Evolutionary conservation across 2,329 filamentous ascomycete genomes (phyloP), one percentile per base, ranked within the genome.

Genomic region (Diaporthe aspalathi): DNA sequence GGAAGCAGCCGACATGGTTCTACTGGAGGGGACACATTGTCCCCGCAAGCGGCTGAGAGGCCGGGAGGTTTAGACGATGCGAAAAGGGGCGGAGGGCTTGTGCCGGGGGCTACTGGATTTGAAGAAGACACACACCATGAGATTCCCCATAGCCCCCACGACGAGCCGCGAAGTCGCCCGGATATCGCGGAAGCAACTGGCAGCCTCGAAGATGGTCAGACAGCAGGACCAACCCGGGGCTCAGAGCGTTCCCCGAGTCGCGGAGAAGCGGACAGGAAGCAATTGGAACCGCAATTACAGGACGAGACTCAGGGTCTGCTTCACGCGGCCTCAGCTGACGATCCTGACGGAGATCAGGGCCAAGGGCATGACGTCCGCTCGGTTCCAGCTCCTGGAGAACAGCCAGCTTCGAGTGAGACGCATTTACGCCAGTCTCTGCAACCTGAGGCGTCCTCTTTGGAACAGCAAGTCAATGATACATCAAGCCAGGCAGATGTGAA

Each of bases 21-120:
- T 11, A 12, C 60, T 14, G 43, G 60, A 50, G 60, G n/a, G n/a
- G 60, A 50, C n/a, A n/a, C n/a, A 22, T 50, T 65, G 60, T 50
- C 45, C 1, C n/a, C 29, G n/a, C 45, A 22, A 12, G 45, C 45
- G n/a, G 45, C 29, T 4, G 60, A 65, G 45, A 45, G 60, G 4
- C 14, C 20, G 3, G 45, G 14, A 27, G 45, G 22, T 32, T 27
- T 29, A 14, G 1, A 12, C 7, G 14, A 12, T 27, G 43, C 24
- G 29, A 45, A 22, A 5, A 35, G 16, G 22, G 29, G 16, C 2
- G 7, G 45, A 65, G 60, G 35, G 20, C 1, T 35, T 35, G 29
- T 8, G 5, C 45, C 2, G 16, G 60, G 20, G 29, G 22, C 45
- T 38, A 9, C 45, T 27, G 43, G 14, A 38, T 17, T 20, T 38